Conservation (phyloP, 163 green algal species). For the Prototheca stagnorum region DNA sequence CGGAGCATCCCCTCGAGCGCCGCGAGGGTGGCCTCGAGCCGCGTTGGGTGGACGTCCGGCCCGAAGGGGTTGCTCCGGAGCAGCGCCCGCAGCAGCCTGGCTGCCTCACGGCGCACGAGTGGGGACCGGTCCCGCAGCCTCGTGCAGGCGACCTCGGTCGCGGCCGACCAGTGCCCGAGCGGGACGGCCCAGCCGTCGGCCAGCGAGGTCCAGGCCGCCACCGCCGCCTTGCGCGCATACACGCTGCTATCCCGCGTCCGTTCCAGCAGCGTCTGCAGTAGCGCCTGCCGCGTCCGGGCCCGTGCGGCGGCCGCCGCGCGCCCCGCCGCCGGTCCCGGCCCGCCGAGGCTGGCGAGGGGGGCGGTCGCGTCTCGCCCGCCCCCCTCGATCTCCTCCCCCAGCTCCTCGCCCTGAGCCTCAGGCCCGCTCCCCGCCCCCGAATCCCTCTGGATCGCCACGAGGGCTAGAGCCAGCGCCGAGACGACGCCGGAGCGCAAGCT, state of each 20-base stretch:
- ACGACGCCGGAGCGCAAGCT: constrained; percentile 50
- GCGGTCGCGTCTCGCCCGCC: no score
- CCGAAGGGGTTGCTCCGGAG: constrained; percentile 62
- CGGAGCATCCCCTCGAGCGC: constrained; percentile 34
- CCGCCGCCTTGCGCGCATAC: constrained; percentile 38
- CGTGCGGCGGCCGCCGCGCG: constrained; percentile 11
- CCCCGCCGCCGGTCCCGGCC: no score
- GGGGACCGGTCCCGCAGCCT: constrained; percentile 44
- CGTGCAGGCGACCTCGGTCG: constrained; percentile 40
- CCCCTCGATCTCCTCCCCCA: no score
- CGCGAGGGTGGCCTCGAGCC: constrained; percentile 27
- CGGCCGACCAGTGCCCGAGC: constrained; percentile 47
- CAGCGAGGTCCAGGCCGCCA: constrained; percentile 54
- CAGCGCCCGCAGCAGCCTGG: constrained; percentile 44
- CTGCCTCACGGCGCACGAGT: constrained; percentile 48
- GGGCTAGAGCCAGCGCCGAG: constrained; percentile 25
- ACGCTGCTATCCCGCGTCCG: constrained; percentile 39
- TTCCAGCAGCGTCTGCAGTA: constrained; percentile 54
- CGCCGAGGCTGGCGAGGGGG: no score
- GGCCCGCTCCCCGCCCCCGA: no score
- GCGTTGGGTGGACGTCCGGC: constrained; percentile 22
- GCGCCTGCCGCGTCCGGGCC: constrained; percentile 47
- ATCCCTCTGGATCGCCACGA: no score
- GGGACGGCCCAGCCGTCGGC: constrained; percentile 40
- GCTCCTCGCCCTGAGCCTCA: no score